These are phyloP conservation scores for Fusarium oxysporum DNA, from an alignment of 2,329 filamentous ascomycete species.

Conservation along the genomic window DNA sequence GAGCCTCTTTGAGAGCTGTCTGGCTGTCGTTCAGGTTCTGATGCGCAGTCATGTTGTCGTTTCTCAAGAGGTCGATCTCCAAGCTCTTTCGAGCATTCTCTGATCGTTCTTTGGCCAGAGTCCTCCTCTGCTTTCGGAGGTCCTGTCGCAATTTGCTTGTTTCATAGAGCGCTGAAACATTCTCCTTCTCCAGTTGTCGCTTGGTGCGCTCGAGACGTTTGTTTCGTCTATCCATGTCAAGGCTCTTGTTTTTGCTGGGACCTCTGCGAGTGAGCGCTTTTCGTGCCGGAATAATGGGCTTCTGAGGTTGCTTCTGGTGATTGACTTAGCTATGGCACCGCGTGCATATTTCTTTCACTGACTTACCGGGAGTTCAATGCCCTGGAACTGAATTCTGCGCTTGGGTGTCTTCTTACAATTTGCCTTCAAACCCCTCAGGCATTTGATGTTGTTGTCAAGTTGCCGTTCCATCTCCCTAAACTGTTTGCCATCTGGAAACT, in stretches of 20 bases:
- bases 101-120: neutral
- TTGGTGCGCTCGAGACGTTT: neutral
- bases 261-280: accelerated
- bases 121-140: neutral
- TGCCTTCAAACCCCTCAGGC: neutral
- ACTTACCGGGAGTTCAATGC: neutral
- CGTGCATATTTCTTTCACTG: accelerated
- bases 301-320: neutral
- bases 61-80: neutral
- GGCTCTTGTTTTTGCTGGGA: accelerated
- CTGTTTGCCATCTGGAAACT: neutral
- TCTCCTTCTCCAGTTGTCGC: neutral
- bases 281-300: neutral
- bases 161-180: neutral
- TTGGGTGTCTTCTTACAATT: neutral
- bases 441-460: neutral
- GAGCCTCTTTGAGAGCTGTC: accelerated
- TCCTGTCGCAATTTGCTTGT: neutral
- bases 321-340: neutral
- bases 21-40: accelerated
- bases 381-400: accelerated
- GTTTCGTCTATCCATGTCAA: neutral
- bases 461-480: neutral
- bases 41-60: accelerated
- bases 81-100: neutral